Percentiles rank a stretch among this genome's conserved stretches.
Evolutionary conservation across 306 rosid species (phyloP).

Genomic region (Vicia faba): DNA sequence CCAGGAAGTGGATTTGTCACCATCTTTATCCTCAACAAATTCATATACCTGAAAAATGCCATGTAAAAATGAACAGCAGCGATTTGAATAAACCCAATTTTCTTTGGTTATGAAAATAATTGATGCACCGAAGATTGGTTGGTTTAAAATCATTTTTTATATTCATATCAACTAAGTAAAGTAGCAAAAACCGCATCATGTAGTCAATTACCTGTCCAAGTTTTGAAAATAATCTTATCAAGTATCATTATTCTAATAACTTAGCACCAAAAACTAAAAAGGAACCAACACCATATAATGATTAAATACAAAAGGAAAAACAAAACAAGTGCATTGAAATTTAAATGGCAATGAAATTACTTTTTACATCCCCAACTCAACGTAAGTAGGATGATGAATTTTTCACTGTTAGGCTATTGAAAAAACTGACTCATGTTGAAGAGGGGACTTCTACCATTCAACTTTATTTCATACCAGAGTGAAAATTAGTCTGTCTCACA

Average conservation of each 20-base stretch:
- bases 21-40: constrained; percentile 47
- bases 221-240: constrained; percentile 23
- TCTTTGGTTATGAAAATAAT: constrained; percentile 19
- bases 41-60: constrained; percentile 59
- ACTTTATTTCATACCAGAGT: constrained; percentile 16
- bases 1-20: constrained; percentile 41
- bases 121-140: not conserved
- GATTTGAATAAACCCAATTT: constrained; percentile 1
- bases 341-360: constrained; percentile 20
- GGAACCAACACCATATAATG: constrained; percentile 12
- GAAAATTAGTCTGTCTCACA: no score
- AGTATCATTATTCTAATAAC: constrained; percentile 10
- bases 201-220: constrained; percentile 5
- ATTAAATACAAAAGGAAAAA: not conserved
- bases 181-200: constrained; percentile 10
- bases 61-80: constrained; percentile 39
- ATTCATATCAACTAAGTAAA: constrained; percentile 10
- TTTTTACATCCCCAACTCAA: constrained; percentile 21
- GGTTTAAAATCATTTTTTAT: constrained; percentile 1
- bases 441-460: constrained; percentile 2
- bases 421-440: constrained; percentile 8
- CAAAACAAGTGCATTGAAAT: constrained; percentile 5
- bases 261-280: constrained; percentile 14
- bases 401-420: constrained; percentile 19
- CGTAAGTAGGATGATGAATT: constrained; percentile 5